Base-by-base conservation (phyloP, 2,329 filamentous ascomycete species). In the Fusarium sp. region DNA sequence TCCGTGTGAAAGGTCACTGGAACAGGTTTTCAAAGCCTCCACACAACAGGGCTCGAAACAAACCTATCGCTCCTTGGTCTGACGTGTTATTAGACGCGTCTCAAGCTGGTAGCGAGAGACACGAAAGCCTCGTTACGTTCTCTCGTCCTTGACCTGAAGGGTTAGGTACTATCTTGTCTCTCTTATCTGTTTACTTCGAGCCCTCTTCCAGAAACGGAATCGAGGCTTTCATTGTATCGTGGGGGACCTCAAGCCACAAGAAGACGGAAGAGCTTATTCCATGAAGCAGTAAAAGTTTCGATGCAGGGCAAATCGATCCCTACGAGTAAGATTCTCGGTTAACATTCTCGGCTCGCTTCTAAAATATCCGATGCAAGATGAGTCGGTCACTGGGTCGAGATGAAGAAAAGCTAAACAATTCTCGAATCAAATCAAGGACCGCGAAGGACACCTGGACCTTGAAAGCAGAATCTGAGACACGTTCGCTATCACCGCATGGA, bases 301-400 rank as follows among this genome's bases (percentile, higher is more conserved):
- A 51, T 38, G 41, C 26, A 47, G 54, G 47, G 31, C 41, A 50
- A 54, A 53, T 31, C 51, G 28, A 22, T 41, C 33, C 24, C 24
- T 60, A 30, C 18, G 20, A 28, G 26, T 16, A 22, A 61, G 64
- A 60, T 67, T 71, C 54, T 42, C 50, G 67, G 65, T 42, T 65
- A 47, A 33, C 30, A 65, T 64, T 59, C 60, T 64, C 53, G 65
- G 66, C 73, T 71, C 53, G 56, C 54, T 73, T 60, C 65, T 38
- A 61, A 68, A 61, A 38, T 65, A 58, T 35, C 54, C 61, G 61
- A 73, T 73, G 63, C 69, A 70, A 66, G 71, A 63, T 73, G 66
- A 68, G 61, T 63, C 57, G 61, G 30, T 30, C 42, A 36, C 50
- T 42, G 61, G 30, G 33, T 50, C 26, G 42, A 56, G 51, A 56